A percentile compares a stretch with the other conserved stretches of the same genome.
phyloP scores from a whole-genome alignment of 1,284 basidiomycete species.

The Boletus sp. region DNA sequence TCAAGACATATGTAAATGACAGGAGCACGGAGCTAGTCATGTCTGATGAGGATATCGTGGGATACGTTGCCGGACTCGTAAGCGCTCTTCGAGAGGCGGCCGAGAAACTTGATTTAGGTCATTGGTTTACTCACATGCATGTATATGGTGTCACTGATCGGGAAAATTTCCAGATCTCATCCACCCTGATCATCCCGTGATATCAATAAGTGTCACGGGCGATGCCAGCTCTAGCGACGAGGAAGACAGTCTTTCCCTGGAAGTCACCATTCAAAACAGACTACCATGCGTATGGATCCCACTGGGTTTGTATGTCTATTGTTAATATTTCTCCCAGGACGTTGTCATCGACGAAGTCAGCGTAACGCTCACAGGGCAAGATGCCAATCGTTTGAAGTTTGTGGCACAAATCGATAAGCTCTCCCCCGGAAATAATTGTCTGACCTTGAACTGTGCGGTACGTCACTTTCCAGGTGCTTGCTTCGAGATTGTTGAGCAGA shows the following conservation, averaged over 20 bases:
- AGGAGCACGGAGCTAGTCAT: slow-evolving; percentile 52
- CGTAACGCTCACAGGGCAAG: slow-evolving; percentile 54
- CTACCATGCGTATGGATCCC: slow-evolving; percentile 63
- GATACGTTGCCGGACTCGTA: slow-evolving; percentile 57
- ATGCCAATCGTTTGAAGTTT: slow-evolving; percentile 56
- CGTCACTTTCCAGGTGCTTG: slow-evolving; percentile 27
- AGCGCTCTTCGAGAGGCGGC: slow-evolving; percentile 49
- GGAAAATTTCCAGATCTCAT: slow-evolving; percentile 50
- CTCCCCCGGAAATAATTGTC: slow-evolving; percentile 51
- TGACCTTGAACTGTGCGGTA: slow-evolving; percentile 70
- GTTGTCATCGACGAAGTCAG: slow-evolving; percentile 51
- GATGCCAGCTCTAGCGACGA: slow-evolving; percentile 50
- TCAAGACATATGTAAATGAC: slow-evolving; percentile 63
- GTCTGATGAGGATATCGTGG: slow-evolving; percentile 47
- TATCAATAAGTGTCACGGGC: slow-evolving; percentile 50
- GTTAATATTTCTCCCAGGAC: slow-evolving; percentile 35
- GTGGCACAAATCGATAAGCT: slow-evolving; percentile 38
- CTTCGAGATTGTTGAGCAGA: background rate
- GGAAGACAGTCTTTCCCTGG: slow-evolving; percentile 64
- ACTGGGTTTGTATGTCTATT: slow-evolving; percentile 2
- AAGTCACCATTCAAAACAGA: slow-evolving; percentile 57
- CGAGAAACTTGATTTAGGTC: slow-evolving; percentile 58
- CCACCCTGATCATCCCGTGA: slow-evolving; percentile 64
- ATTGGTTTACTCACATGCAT: background rate
- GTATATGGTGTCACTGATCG: slow-evolving; percentile 11